Evolutionary conservation across 768 basidiomycete genomes (phyloP).

Genomic region (Daedaleopsis nitida): DNA sequence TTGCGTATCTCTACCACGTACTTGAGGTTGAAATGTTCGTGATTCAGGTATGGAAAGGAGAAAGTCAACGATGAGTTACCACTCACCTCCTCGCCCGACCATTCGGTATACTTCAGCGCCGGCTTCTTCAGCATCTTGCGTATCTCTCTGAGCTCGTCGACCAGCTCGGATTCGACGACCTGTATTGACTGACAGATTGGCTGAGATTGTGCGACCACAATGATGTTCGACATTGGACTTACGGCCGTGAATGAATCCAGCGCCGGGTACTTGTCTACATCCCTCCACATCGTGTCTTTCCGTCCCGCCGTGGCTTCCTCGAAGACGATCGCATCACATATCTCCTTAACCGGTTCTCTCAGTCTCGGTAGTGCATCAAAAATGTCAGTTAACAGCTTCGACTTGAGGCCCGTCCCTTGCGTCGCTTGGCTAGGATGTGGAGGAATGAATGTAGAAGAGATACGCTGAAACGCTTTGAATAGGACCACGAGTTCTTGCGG

Average conservation of each 20-base stretch:
- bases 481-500: constrained; percentile 80
- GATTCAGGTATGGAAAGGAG: neutral
- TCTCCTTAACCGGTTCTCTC: constrained; percentile 49
- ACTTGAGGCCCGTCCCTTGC: constrained; percentile 50
- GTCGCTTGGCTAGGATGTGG: constrained; percentile 28
- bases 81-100: constrained; percentile 70
- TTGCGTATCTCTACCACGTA: constrained; percentile 81
- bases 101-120: constrained; percentile 66
- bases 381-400: constrained; percentile 69
- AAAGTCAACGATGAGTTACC: neutral
- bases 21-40: constrained; percentile 38
- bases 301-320: constrained; percentile 65
- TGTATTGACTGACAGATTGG: constrained; percentile 54
- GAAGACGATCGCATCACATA: constrained; percentile 59
- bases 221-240: constrained; percentile 25
- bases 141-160: constrained; percentile 70
- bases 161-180: constrained; percentile 69
- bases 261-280: constrained; percentile 50
- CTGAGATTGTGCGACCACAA: neutral
- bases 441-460: constrained; percentile 63
- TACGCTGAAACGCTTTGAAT: constrained; percentile 72
- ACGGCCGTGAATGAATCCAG: constrained; percentile 67
- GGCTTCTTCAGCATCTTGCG: constrained; percentile 74
- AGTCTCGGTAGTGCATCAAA: constrained; percentile 69
- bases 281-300: constrained; percentile 72